phyloP scores from a whole-genome alignment of 495 filamentous ascomycete genomes.

The Aspergillus kassunensis region DNA sequence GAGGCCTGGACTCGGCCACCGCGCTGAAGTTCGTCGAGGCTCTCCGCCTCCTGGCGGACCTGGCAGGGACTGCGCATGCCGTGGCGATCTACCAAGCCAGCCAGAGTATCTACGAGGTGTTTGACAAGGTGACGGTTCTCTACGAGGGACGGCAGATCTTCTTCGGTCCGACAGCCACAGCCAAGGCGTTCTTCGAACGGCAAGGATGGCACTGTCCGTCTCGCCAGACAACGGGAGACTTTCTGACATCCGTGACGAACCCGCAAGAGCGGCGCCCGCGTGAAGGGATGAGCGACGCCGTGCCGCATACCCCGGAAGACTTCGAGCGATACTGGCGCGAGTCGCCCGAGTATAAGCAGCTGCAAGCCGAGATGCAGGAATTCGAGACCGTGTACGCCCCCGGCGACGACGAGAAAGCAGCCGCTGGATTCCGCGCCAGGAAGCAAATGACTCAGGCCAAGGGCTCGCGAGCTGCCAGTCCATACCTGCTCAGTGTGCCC shows the following conservation, averaged over 20 bases:
- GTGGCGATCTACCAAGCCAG: constrained; percentile 2
- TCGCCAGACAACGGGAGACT: constrained; percentile 63
- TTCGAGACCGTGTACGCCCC: constrained; percentile 38
- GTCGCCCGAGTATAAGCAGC: constrained; percentile 44
- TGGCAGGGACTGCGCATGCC: neutral
- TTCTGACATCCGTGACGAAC: constrained; percentile 68
- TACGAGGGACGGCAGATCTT: constrained; percentile 10
- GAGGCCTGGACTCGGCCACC: neutral
- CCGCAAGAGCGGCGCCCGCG: constrained; percentile 57
- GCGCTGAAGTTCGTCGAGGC: neutral
- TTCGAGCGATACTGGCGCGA: constrained; percentile 60
- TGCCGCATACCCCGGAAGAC: constrained; percentile 67
- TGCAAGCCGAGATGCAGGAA: constrained; percentile 46
- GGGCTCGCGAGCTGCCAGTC: constrained; percentile 35
- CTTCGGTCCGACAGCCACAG: neutral
- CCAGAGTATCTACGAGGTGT: constrained; percentile 6
- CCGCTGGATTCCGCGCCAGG: constrained; percentile 23
- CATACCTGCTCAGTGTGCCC: constrained; percentile 42
- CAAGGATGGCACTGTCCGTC: constrained; percentile 55
- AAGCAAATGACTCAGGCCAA: constrained; percentile 40
- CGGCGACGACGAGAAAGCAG: constrained; percentile 27
- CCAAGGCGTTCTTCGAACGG: neutral
- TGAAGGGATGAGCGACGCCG: constrained; percentile 55
- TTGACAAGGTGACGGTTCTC: constrained; percentile 5
- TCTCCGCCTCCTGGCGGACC: neutral